Percentiles rank a stretch among this genome's conserved stretches.
Evolutionary conservation across 2,329 filamentous ascomycete genomes (phyloP).

Genomic region (Fusarium proliferatum): DNA sequence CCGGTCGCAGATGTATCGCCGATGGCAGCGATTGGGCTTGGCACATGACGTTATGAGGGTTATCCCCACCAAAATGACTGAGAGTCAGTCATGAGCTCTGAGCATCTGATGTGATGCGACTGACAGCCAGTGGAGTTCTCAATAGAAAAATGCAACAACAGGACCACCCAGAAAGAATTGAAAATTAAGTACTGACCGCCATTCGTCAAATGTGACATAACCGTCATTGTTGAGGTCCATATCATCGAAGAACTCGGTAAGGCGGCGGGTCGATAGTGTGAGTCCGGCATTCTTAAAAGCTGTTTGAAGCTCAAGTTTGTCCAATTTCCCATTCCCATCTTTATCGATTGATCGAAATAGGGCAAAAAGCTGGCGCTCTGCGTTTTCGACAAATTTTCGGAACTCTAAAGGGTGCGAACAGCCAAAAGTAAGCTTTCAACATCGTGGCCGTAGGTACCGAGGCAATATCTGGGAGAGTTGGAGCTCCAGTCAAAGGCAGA

Average conservation of each 20-base stretch:
- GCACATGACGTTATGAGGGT: slow-evolving; percentile 45
- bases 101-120: slow-evolving; percentile 38
- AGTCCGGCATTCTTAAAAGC: slow-evolving; percentile 85
- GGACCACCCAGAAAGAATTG: slow-evolving; percentile 16
- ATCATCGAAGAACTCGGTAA: slow-evolving; percentile 88
- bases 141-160: not conserved
- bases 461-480: slow-evolving; percentile 26
- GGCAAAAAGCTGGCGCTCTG: slow-evolving; percentile 82
- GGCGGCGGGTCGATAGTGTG: slow-evolving; percentile 77
- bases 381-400: slow-evolving; percentile 84
- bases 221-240: slow-evolving; percentile 92
- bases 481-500: slow-evolving; percentile 22
- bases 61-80: slow-evolving; percentile 44
- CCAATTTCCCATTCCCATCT: slow-evolving; percentile 85
- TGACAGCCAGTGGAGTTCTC: slow-evolving; percentile 10
- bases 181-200: slow-evolving; percentile 77
- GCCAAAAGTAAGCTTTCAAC: slow-evolving; percentile 36
- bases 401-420: slow-evolving; percentile 73
- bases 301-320: slow-evolving; percentile 82
- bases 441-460: slow-evolving; percentile 18
- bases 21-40: slow-evolving; percentile 31
- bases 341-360: slow-evolving; percentile 90
- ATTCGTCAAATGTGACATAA: slow-evolving; percentile 90
- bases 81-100: slow-evolving; percentile 40
- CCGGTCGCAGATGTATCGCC: slow-evolving; percentile 18